Evolutionary conservation across 169 alveolate species (phyloP).

Genomic region (Cryptosporidium viatorum): DNA sequence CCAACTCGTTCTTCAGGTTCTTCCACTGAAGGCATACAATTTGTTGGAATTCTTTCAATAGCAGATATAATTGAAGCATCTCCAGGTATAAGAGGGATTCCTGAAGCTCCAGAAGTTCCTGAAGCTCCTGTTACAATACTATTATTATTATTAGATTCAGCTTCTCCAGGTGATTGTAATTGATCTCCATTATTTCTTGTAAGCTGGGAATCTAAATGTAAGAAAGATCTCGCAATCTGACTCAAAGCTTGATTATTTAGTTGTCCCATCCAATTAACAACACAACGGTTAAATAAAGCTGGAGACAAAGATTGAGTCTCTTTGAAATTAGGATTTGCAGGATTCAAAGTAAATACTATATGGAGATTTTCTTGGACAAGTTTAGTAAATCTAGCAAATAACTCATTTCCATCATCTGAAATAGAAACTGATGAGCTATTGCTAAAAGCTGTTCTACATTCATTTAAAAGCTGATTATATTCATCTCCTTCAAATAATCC

Average conservation of each 20-base stretch:
- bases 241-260: conserved; percentile 95
- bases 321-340: conserved; percentile 97
- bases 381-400: conserved; percentile 93
- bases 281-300: conserved; percentile 97
- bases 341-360: conserved; percentile 99
- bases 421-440: conserved; percentile 80
- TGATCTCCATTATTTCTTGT: too few relatives aligned
- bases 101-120: neutral
- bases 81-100: neutral
- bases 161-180: too few relatives aligned
- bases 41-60: conserved; percentile 65
- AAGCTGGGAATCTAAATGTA: neutral
- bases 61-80: neutral
- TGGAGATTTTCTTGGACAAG: conserved; percentile 96
- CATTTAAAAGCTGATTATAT: conserved; percentile 92
- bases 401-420: conserved; percentile 94
- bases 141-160: neutral
- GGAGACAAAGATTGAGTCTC: conserved; percentile 97
- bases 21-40: conserved; percentile 43
- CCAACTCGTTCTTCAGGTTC: conserved; percentile 42
- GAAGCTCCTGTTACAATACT: neutral
- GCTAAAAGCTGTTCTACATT: conserved; percentile 90
- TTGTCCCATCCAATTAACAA: conserved; percentile 99
- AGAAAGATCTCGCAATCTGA: conserved; percentile 94
- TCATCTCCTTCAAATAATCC: conserved; percentile 99